These are phyloP conservation scores for Pyrenula aspistea DNA, from an alignment of 495 filamentous ascomycete genomes.

Conservation along the genomic window DNA sequence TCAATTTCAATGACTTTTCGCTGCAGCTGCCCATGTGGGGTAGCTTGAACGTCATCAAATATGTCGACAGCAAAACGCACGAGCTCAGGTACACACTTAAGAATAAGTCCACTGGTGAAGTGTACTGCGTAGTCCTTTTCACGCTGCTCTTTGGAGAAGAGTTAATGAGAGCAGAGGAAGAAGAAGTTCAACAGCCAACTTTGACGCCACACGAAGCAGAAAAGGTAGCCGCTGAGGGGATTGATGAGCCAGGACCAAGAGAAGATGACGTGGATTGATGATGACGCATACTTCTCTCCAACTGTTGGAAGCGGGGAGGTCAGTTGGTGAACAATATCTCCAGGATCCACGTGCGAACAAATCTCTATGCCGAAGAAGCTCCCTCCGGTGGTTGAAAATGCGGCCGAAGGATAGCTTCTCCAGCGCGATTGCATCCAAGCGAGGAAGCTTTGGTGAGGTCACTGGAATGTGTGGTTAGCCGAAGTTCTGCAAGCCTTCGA, in stretches of 20 bases:
- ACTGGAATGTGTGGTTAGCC: no score
- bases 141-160: conserved; percentile 37
- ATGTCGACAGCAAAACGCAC: conserved; percentile 72
- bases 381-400: no score
- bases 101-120: conserved; percentile 52
- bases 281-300: neutral
- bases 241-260: neutral
- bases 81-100: conserved; percentile 78
- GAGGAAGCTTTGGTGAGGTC: no score
- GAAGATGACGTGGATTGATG: neutral
- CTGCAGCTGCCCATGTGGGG: conserved; percentile 65
- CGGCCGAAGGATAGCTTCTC: no score
- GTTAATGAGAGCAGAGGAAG: conserved; percentile 42
- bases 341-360: no score
- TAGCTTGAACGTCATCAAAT: conserved; percentile 58
- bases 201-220: neutral
- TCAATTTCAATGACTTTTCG: conserved; percentile 77
- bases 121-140: conserved; percentile 72
- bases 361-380: no score
- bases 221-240: neutral
- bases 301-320: neutral
- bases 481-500: neutral
- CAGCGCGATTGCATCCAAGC: no score
- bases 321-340: no score
- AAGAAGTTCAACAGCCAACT: conserved; percentile 11